Conservation (phyloP, 2,329 filamentous ascomycete genomes). For the Calonectria pseudoturangicola region DNA sequence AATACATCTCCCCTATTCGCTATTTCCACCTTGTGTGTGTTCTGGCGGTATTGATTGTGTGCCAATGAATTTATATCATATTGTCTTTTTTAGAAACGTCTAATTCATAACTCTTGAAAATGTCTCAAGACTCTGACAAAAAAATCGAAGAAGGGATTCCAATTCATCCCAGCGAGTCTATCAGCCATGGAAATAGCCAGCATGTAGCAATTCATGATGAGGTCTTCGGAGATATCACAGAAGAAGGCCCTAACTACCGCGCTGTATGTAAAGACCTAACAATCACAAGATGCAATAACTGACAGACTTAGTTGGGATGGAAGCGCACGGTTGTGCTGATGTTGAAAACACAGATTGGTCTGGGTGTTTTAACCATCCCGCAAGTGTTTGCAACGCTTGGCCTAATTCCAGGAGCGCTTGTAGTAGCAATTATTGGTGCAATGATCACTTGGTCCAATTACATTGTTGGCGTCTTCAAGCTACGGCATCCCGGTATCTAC, state of each 20-base stretch:
- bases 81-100: no score
- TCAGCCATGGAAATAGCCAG: not conserved
- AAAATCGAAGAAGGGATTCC: not conserved
- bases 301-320: slow-evolving; percentile 55
- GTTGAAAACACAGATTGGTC: slow-evolving; percentile 66
- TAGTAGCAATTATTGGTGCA: slow-evolving; percentile 60
- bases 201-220: not conserved
- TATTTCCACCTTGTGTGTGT: no score
- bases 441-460: slow-evolving; percentile 69
- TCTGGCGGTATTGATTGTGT: no score
- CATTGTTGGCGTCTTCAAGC: slow-evolving; percentile 69
- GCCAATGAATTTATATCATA: no score
- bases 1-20: no score
- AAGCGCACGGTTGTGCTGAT: slow-evolving; percentile 63
- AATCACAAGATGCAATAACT: not conserved
- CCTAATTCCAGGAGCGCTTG: slow-evolving; percentile 67
- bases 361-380: slow-evolving; percentile 68
- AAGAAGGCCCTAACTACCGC: not conserved
- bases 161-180: not conserved
- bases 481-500: slow-evolving; percentile 68
- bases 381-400: slow-evolving; percentile 65
- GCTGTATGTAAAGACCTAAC: slow-evolving; percentile 17
- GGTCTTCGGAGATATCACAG: not conserved
- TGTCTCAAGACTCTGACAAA: not conserved
- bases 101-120: not conserved